These are phyloP conservation scores for Corchorus olitorius DNA, from an alignment of 345 rosid species.

Conservation along the genomic window DNA sequence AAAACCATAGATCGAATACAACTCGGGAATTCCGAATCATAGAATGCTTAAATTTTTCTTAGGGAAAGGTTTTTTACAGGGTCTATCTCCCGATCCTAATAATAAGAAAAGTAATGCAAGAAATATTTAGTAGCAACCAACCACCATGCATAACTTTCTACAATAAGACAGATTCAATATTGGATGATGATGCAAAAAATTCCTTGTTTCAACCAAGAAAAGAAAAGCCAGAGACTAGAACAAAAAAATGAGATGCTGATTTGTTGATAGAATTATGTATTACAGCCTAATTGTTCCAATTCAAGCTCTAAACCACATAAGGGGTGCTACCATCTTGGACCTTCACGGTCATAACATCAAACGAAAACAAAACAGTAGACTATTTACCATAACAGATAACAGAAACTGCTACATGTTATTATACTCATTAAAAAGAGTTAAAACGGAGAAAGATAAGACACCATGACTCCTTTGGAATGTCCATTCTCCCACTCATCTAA, in stretches of 20 bases:
- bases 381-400: conserved; percentile 17
- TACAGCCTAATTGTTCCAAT: background rate
- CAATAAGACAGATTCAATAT: background rate
- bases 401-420: background rate
- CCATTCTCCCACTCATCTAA: background rate
- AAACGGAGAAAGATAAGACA: background rate
- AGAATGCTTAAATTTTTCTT: too few species aligned
- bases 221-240: background rate
- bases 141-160: background rate
- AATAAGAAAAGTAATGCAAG: too few species aligned
- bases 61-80: background rate
- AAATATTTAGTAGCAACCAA: background rate
- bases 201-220: background rate
- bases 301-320: background rate
- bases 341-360: background rate
- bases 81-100: background rate
- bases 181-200: background rate
- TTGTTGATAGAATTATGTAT: background rate
- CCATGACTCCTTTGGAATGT: background rate
- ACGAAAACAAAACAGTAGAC: background rate
- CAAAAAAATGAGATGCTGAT: background rate
- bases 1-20: background rate
- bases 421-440: background rate
- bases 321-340: background rate
- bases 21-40: background rate